Base-by-base conservation (phyloP, 208 protist species). In the Leishmania arabica region DNA sequence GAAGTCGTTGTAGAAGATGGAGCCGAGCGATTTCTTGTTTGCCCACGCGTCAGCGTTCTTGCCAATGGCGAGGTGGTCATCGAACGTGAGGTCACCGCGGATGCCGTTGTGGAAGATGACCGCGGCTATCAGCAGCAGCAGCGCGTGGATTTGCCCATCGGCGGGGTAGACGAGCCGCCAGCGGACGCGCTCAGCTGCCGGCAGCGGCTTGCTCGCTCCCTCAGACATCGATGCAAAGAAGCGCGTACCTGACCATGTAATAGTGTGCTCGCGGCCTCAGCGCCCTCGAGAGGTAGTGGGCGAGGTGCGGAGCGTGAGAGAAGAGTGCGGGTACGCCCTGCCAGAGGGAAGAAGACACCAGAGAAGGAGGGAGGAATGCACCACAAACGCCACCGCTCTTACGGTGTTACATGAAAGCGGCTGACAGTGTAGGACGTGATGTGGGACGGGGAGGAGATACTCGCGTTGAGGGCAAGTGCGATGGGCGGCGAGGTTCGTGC, bases 31-130 rank as follows among this genome's bases (percentile, higher is more conserved):
- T 8, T 34, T 62, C 34, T 81, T 81, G 79, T 90, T 79, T 1
- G 84, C 76, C 45, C 58, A 74, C 5, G 87, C 37, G 58, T 92
- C 92, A 7, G 68, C 31, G 75, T 94, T 93, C 4, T 78, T 77
- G 1, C 65, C 68, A 40, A 97, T 87, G 11, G 93, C 93, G 2
- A 94, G 78, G 74, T 92, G 84, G 65, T 97, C 93, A 80, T 97
- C 93, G 76, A 95, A 95, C 2, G 90, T 85, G 37, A 94, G 53
- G n/a, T 87, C 73, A 27, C 76, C 79, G 4, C 31, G 27, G 17
- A 92, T 37, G 58, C 87, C 80, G 45, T 85, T 89, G 51, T 75
- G 85, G 72, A 90, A 90, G 34, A 92, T 21, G 13, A 79, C 70
- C 6, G 83, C 9, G 3, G 84, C 84, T 9, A 89, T 27, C 27